Evolutionary conservation across 257 asterid genomes (phyloP).

Genomic region (Capsicum rhomboideum): DNA sequence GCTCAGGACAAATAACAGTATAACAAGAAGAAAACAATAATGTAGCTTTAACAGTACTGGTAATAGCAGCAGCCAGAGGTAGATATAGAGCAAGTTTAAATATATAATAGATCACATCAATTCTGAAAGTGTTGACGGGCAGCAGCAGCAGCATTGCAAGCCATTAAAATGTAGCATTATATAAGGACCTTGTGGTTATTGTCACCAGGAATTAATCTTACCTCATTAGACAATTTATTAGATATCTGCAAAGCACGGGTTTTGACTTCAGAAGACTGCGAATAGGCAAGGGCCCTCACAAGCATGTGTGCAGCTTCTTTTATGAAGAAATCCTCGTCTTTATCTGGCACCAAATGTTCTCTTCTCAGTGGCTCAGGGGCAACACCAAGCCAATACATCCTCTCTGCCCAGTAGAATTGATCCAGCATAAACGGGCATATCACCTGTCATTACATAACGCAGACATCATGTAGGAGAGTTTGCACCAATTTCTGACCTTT

Average conservation of each 20-base stretch:
- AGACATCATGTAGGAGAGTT: background rate
- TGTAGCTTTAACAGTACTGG: background rate
- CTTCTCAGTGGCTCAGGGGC: conserved; percentile 68
- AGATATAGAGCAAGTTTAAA: background rate
- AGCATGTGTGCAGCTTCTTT: conserved; percentile 51
- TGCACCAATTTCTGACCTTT: background rate
- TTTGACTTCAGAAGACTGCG: conserved; percentile 44
- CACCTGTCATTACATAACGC: conserved; percentile 34
- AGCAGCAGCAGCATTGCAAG: background rate
- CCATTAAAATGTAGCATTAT: background rate
- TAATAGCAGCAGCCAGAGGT: background rate
- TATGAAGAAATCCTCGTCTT: conserved; percentile 34
- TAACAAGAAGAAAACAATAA: too few relatives aligned
- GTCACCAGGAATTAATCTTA: conserved; percentile 16
- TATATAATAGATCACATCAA: background rate
- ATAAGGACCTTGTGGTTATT: background rate
- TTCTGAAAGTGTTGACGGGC: background rate
- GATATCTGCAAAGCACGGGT: conserved; percentile 55
- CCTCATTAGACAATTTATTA: conserved; percentile 52
- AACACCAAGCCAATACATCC: conserved; percentile 98
- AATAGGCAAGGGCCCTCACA: conserved; percentile 34
- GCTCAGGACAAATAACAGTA: too few relatives aligned
- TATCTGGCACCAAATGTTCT: conserved; percentile 50
- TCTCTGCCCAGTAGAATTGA: conserved; percentile 97
- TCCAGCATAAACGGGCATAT: conserved; percentile 87